Percentiles rank a stretch among this genome's conserved stretches.
phyloP scores from a whole-genome alignment of 176 grass and related monocot genomes.

The Secale cereale region DNA sequence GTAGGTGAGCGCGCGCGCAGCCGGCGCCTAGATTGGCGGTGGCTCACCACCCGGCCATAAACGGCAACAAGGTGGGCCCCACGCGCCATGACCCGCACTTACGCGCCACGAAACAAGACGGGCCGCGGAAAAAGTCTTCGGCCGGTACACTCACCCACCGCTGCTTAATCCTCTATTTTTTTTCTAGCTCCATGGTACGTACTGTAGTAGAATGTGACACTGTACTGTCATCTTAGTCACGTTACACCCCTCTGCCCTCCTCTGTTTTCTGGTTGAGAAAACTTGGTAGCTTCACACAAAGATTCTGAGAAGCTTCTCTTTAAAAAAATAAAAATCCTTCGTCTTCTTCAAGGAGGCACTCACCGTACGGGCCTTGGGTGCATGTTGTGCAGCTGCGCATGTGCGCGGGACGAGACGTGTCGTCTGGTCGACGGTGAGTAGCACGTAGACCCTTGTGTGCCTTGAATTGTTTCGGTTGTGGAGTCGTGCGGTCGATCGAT shows the following conservation, averaged over 20 bases:
- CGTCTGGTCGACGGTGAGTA: background rate
- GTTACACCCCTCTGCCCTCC: too few relatives aligned
- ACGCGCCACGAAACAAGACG: background rate
- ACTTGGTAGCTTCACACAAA: too few relatives aligned
- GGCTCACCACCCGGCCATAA: slow-evolving; percentile 8
- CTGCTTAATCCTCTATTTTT: background rate
- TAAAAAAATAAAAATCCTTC: too few relatives aligned
- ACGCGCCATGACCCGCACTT: background rate
- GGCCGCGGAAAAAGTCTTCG: background rate
- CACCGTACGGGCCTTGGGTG: background rate
- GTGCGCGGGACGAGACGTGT: background rate
- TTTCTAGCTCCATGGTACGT: too few relatives aligned
- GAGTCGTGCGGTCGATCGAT: background rate
- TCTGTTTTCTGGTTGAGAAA: too few relatives aligned
- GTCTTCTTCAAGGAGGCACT: too few relatives aligned
- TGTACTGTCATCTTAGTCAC: too few relatives aligned
- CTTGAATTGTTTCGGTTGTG: slow-evolving; percentile 4
- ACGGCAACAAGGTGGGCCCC: background rate
- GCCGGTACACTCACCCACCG: background rate
- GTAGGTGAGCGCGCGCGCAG: too few relatives aligned
- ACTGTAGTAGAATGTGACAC: too few relatives aligned
- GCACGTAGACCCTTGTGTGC: background rate
- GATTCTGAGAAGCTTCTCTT: too few relatives aligned
- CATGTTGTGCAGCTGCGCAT: background rate
- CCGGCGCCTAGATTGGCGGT: slow-evolving; percentile 35